These are phyloP conservation scores for Hansenula sp. DNA, from an alignment of 1,139 yeast genomes.

Conservation along the genomic window DNA sequence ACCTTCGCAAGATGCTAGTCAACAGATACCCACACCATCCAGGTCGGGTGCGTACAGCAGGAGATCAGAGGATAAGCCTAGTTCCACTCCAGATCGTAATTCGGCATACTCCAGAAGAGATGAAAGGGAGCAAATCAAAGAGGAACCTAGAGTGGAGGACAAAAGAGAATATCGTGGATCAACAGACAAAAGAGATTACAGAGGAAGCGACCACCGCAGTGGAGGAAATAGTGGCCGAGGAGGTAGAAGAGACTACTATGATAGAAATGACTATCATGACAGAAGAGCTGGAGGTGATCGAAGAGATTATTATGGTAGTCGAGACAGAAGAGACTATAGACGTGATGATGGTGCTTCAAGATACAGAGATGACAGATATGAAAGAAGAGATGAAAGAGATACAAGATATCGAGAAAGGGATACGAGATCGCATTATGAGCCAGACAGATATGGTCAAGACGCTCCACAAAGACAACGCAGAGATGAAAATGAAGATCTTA, in stretches of 20 bases:
- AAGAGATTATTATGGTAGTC: constrained; percentile 6
- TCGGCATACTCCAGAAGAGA: constrained; percentile 6
- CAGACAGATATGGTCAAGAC: too few relatives aligned
- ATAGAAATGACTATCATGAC: constrained; percentile 6
- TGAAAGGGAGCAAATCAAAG: constrained; percentile 5
- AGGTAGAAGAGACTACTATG: constrained; percentile 5
- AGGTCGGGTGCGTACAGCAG: neutral
- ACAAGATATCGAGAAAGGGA: constrained; percentile 4
- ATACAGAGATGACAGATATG: constrained; percentile 4
- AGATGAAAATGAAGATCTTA: constrained; percentile 23
- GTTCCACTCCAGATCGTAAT: constrained; percentile 5
- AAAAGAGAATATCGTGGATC: constrained; percentile 5
- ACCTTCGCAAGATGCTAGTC: neutral
- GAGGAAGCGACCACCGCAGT: constrained; percentile 6
- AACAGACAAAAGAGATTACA: constrained; percentile 12
- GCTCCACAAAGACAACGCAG: too few relatives aligned
- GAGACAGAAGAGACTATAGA: constrained; percentile 5
- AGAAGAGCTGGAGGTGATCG: constrained; percentile 8
- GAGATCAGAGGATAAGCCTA: constrained; percentile 1
- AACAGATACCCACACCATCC: neutral
- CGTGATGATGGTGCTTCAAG: constrained; percentile 2
- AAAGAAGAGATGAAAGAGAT: constrained; percentile 3
- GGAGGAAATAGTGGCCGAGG: neutral
- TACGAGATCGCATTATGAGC: neutral
- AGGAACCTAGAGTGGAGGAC: constrained; percentile 1